Conservation (phyloP, 1,284 basidiomycete species). For the Boletellus sp. region DNA sequence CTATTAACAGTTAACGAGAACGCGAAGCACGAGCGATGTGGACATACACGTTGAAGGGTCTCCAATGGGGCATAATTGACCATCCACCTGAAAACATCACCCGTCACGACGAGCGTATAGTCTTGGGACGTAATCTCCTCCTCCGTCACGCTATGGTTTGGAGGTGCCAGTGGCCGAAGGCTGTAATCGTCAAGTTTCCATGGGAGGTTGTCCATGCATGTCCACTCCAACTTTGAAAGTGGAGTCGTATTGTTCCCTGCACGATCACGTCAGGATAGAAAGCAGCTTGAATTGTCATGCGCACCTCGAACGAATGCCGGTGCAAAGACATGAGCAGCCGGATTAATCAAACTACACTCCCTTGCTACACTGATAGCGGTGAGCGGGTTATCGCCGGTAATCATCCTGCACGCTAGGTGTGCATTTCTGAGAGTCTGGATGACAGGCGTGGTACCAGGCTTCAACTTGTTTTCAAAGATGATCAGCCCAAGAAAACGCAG, state of each 20-base stretch:
- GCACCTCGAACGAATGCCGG: constrained; percentile 76
- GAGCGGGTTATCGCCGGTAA: constrained; percentile 95
- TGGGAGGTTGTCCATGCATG: constrained; percentile 83
- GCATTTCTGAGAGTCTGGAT: constrained; percentile 88
- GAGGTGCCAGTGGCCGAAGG: constrained; percentile 72
- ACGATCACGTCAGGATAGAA: constrained; percentile 1
- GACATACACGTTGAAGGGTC: constrained; percentile 82
- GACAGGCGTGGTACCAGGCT: constrained; percentile 88
- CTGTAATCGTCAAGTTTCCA: constrained; percentile 89
- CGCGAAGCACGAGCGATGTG: neutral
- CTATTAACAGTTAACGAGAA: constrained; percentile 38
- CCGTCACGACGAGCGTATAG: constrained; percentile 90
- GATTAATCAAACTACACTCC: constrained; percentile 89
- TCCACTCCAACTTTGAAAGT: constrained; percentile 82
- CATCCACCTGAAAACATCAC: constrained; percentile 99
- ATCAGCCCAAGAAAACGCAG: constrained; percentile 93
- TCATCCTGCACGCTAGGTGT: constrained; percentile 95
- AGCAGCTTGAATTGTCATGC: constrained; percentile 5
- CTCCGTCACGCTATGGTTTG: constrained; percentile 62
- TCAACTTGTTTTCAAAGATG: constrained; percentile 99
- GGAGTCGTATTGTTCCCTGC: constrained; percentile 61
- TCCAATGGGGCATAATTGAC: constrained; percentile 93
- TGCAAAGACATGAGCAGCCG: constrained; percentile 89
- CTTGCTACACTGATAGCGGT: constrained; percentile 97
- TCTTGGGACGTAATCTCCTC: constrained; percentile 79